Conservation (phyloP, 495 filamentous ascomycete genomes). For the Aspergillus avenaceus region DNA sequence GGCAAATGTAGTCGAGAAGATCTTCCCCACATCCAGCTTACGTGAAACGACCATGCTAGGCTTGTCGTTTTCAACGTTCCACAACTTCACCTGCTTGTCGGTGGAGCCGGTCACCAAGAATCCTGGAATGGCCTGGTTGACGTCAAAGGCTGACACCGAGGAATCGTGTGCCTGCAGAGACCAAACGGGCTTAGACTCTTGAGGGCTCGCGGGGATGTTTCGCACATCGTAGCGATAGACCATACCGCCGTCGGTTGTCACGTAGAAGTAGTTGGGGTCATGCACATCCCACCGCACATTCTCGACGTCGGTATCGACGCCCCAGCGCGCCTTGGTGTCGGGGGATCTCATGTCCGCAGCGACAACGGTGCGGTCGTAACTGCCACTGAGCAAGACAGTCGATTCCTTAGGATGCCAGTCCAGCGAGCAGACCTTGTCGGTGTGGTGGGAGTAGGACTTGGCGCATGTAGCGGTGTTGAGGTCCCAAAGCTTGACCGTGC, state of each 20-base stretch:
- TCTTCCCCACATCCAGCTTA: conserved; percentile 87
- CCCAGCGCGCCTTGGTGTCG: conserved; percentile 77
- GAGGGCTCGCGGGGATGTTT: conserved; percentile 60
- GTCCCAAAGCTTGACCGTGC: conserved; percentile 97
- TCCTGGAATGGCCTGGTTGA: conserved; percentile 83
- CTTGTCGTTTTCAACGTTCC: conserved; percentile 74
- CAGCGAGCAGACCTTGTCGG: conserved; percentile 92
- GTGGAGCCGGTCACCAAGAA: conserved; percentile 89
- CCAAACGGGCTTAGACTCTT: conserved; percentile 81
- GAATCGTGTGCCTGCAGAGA: conserved; percentile 91
- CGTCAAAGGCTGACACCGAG: conserved; percentile 89
- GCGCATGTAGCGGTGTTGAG: conserved; percentile 85
- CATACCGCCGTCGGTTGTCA: conserved; percentile 85
- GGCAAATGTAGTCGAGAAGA: conserved; percentile 86
- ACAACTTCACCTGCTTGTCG: conserved; percentile 93
- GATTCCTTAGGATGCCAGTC: conserved; percentile 87
- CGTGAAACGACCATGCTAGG: conserved; percentile 88
- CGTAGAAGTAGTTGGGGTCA: conserved; percentile 87
- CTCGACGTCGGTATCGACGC: conserved; percentile 93
- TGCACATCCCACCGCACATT: conserved; percentile 89
- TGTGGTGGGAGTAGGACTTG: conserved; percentile 86
- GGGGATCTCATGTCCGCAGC: conserved; percentile 92
- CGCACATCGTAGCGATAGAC: conserved; percentile 85
- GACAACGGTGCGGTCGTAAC: conserved; percentile 89
- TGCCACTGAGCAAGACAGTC: conserved; percentile 83